Conservation (phyloP, 257 asterid genomes). For the Solanum boliviense region DNA sequence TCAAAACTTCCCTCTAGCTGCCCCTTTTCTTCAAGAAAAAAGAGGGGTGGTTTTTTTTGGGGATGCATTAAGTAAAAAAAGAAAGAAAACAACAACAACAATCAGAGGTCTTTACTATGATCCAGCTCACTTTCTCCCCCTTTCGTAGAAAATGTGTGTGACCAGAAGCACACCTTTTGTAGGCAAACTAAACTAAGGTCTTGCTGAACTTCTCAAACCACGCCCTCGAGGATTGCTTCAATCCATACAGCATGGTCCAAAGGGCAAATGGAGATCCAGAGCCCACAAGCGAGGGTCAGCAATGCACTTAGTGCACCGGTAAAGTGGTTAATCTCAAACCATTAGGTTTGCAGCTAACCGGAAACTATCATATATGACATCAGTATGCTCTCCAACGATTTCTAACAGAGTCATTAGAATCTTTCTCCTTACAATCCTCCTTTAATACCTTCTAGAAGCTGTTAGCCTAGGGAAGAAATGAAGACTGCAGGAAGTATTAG, state of each 20-base stretch:
- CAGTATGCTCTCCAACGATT: background rate
- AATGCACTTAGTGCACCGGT: background rate
- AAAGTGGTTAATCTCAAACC: background rate
- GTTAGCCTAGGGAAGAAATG: background rate
- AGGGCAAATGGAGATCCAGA: background rate
- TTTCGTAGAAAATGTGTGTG: background rate
- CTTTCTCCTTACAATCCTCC: background rate
- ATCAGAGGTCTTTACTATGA: background rate
- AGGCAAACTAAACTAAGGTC: background rate
- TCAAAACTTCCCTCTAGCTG: background rate
- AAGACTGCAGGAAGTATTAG: background rate
- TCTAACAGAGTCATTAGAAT: background rate
- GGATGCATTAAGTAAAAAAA: background rate
- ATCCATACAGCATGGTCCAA: background rate
- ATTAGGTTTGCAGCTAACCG: background rate
- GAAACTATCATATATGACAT: background rate
- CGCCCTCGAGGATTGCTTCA: background rate
- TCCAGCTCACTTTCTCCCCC: background rate
- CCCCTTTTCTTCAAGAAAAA: background rate
- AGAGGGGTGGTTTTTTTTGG: no score
- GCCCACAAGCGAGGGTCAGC: background rate
- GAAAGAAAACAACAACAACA: background rate
- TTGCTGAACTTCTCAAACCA: background rate
- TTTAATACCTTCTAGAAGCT: background rate
- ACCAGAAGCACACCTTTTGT: background rate